Evolutionary conservation across 2,329 filamentous ascomycete genomes (phyloP).

Genomic region (Aureobasidium sp.): DNA sequence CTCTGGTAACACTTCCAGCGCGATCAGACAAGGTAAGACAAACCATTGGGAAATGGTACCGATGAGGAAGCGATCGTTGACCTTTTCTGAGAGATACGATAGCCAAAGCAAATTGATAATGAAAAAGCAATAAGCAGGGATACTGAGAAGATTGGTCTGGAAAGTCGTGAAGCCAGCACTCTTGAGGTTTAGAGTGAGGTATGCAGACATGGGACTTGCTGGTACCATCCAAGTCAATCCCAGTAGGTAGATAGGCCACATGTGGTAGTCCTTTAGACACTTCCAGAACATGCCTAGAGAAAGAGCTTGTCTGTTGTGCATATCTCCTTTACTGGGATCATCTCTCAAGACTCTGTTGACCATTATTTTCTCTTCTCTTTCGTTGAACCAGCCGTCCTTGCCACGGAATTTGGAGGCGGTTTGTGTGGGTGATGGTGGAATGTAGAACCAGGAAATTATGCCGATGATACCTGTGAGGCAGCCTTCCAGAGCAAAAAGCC

Average conservation of each 20-base stretch:
- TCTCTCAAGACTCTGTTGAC: conserved; percentile 67
- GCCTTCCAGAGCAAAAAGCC: conserved; percentile 58
- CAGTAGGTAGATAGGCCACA: conserved; percentile 63
- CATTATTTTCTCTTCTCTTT: conserved; percentile 74
- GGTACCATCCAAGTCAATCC: conserved; percentile 49
- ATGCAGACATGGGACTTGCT: conserved; percentile 39
- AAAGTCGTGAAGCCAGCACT: conserved; percentile 46
- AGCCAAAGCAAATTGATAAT: conserved; percentile 56
- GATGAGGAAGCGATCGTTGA: conserved; percentile 59
- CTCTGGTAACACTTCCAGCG: conserved; percentile 38
- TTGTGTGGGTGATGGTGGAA: conserved; percentile 68
- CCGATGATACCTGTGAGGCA: conserved; percentile 61
- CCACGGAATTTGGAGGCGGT: conserved; percentile 69
- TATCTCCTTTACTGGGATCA: conserved; percentile 61
- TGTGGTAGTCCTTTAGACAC: conserved; percentile 60
- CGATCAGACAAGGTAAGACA: conserved; percentile 45
- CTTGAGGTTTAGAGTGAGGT: conserved; percentile 44
- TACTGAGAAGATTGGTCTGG: conserved; percentile 46
- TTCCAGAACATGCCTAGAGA: conserved; percentile 53
- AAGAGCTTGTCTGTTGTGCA: conserved; percentile 67
- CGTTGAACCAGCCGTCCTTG: conserved; percentile 72
- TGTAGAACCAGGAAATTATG: conserved; percentile 63
- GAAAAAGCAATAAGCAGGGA: conserved; percentile 52
- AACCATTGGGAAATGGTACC: conserved; percentile 46
- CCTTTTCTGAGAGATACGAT: conserved; percentile 54